These are phyloP conservation scores for Clonostachys byssicola DNA, from an alignment of 2,329 filamentous ascomycete genomes.

Conservation along the genomic window DNA sequence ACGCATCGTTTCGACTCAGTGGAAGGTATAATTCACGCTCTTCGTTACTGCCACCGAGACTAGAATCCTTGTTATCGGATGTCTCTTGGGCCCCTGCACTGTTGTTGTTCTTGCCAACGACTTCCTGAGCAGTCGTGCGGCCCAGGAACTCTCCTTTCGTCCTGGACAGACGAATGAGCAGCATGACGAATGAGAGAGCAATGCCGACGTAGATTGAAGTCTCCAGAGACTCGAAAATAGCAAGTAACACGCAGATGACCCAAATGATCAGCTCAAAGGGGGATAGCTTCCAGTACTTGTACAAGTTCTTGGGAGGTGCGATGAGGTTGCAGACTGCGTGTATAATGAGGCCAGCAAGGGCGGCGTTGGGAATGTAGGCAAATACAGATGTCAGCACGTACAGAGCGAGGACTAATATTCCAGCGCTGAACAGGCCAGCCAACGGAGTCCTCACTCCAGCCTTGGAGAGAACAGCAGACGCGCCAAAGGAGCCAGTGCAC, in stretches of 20 bases:
- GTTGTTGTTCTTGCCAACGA: slow-evolving; percentile 1
- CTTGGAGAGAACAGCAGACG: slow-evolving; percentile 81
- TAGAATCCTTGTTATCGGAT: neutral
- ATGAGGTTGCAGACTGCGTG: slow-evolving; percentile 78
- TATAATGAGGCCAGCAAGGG: slow-evolving; percentile 73
- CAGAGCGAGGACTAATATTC: slow-evolving; percentile 72
- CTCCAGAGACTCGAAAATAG: slow-evolving; percentile 44
- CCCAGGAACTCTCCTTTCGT: slow-evolving; percentile 44
- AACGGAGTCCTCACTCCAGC: slow-evolving; percentile 77
- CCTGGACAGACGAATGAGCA: slow-evolving; percentile 40
- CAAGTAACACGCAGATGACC: slow-evolving; percentile 64
- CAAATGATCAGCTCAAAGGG: slow-evolving; percentile 73
- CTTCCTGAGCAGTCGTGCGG: slow-evolving; percentile 15
- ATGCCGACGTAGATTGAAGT: slow-evolving; percentile 46
- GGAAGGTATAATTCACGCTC: slow-evolving; percentile 32
- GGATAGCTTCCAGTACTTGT: slow-evolving; percentile 74
- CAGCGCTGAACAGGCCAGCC: slow-evolving; percentile 72
- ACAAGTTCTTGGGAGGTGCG: slow-evolving; percentile 68
- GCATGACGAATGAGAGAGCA: slow-evolving; percentile 30
- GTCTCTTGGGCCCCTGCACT: neutral
- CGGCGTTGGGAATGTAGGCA: slow-evolving; percentile 73
- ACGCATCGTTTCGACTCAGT: slow-evolving; percentile 31
- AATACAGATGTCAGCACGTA: slow-evolving; percentile 76
- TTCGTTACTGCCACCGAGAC: no score
- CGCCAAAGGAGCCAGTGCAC: slow-evolving; percentile 44